phyloP scores from a whole-genome alignment of 371 early-diverging fungal species.

The Apophysomyces ossiformis region DNA sequence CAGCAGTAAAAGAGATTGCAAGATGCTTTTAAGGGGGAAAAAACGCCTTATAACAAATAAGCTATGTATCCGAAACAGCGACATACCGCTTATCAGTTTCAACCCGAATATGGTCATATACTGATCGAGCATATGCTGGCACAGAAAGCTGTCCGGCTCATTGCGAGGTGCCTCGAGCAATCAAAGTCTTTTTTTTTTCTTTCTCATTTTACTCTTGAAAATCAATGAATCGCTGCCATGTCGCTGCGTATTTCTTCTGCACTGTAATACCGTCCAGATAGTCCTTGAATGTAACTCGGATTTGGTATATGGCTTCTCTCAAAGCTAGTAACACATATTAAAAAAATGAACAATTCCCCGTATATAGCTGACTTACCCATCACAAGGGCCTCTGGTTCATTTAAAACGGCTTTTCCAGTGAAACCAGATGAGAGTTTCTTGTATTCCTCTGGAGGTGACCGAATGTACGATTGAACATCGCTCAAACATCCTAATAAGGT shows the following conservation, averaged over 20 bases:
- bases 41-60: too few relatives aligned
- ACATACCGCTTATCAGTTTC: too few relatives aligned
- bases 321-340: slow-evolving; percentile 35
- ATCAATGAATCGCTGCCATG: slow-evolving; percentile 47
- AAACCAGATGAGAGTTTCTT: slow-evolving; percentile 16
- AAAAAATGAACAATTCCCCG: background rate
- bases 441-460: slow-evolving; percentile 40
- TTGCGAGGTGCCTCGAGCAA: background rate
- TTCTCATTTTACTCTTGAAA: slow-evolving; percentile 38
- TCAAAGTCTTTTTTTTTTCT: background rate
- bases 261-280: slow-evolving; percentile 42
- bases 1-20: too few relatives aligned
- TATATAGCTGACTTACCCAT: slow-evolving; percentile 23
- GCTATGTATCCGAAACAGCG: too few relatives aligned
- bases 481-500: slow-evolving; percentile 45
- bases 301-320: slow-evolving; percentile 57
- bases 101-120: too few relatives aligned
- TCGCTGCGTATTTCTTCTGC: slow-evolving; percentile 35
- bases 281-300: slow-evolving; percentile 44
- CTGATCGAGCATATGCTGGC: too few relatives aligned
- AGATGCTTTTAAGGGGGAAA: too few relatives aligned
- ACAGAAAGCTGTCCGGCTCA: too few relatives aligned
- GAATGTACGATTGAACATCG: slow-evolving; percentile 36
- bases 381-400: slow-evolving; percentile 33
- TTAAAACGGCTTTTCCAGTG: slow-evolving; percentile 22